Conservation (phyloP, 805 yeast species). For the Candida chilensis region DNA sequence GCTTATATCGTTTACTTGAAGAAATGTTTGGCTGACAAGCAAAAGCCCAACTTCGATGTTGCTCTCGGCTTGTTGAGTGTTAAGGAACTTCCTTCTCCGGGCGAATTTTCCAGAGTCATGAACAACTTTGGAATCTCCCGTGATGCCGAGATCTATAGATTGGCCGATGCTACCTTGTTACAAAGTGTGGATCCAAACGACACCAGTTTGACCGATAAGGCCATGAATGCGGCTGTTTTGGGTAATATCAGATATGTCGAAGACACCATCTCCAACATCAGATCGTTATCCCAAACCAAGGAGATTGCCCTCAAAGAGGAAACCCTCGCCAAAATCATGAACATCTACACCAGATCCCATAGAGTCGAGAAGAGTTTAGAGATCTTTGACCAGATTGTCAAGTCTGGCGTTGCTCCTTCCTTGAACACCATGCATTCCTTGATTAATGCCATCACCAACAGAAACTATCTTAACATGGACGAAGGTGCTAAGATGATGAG, state of each 20-base stretch:
- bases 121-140: background rate
- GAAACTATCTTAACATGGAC: conserved; percentile 15
- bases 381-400: conserved; percentile 41
- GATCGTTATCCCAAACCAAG: conserved; percentile 12
- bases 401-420: conserved; percentile 27
- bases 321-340: conserved; percentile 35
- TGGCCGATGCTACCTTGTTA: conserved; percentile 6
- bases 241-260: conserved; percentile 10
- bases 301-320: conserved; percentile 24
- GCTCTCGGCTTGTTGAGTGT: too few relatives aligned
- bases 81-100: background rate
- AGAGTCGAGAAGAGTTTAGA: conserved; percentile 24
- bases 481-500: conserved; percentile 27
- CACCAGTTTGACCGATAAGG: conserved; percentile 8
- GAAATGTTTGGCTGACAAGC: too few relatives aligned
- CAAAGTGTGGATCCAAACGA: conserved; percentile 24
- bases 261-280: conserved; percentile 14
- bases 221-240: conserved; percentile 11
- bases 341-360: conserved; percentile 27
- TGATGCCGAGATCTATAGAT: too few relatives aligned
- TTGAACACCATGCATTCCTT: conserved; percentile 52
- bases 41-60: too few relatives aligned
- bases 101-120: background rate
- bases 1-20: background rate
- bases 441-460: conserved; percentile 32